Evolutionary conservation across 1,284 basidiomycete species (phyloP).

Genomic region (Ustilago esculenta): DNA sequence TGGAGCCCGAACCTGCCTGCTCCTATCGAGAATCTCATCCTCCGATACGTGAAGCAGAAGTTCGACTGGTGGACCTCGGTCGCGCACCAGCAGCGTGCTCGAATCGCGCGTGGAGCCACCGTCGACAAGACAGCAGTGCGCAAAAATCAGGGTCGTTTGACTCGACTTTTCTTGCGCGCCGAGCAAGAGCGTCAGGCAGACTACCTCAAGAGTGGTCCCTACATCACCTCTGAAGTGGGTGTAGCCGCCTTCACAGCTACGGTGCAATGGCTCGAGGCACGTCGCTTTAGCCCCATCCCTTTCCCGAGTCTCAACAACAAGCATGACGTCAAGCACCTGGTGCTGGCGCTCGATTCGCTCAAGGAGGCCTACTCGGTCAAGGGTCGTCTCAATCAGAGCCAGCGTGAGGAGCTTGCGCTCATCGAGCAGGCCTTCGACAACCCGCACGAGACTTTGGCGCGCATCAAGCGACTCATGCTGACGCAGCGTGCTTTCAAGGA

Average conservation of each 20-base stretch:
- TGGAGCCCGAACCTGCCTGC: slow-evolving; percentile 99
- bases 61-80: slow-evolving; percentile 98
- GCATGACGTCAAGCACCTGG: slow-evolving; percentile 66
- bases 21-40: slow-evolving; percentile 97
- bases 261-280: slow-evolving; percentile 67
- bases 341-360: slow-evolving; percentile 64
- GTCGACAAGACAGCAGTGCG: slow-evolving; percentile 99
- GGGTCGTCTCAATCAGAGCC: slow-evolving; percentile 65
- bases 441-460: slow-evolving; percentile 66
- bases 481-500: slow-evolving; percentile 67
- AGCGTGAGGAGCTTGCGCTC: slow-evolving; percentile 66
- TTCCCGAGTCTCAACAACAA: slow-evolving; percentile 67
- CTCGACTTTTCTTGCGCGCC: slow-evolving; percentile 72
- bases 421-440: slow-evolving; percentile 67
- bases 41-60: slow-evolving; percentile 99
- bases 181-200: slow-evolving; percentile 66
- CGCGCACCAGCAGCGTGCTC: slow-evolving; percentile 90
- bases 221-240: slow-evolving; percentile 65
- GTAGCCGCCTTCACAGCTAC: slow-evolving; percentile 66
- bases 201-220: slow-evolving; percentile 66
- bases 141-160: slow-evolving; percentile 90
- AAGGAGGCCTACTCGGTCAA: slow-evolving; percentile 67
- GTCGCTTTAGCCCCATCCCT: slow-evolving; percentile 65
- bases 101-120: slow-evolving; percentile 93
- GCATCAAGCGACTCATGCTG: slow-evolving; percentile 66